Conservation (phyloP, 768 basidiomycete species). For the Pisolithus marmoratus region DNA sequence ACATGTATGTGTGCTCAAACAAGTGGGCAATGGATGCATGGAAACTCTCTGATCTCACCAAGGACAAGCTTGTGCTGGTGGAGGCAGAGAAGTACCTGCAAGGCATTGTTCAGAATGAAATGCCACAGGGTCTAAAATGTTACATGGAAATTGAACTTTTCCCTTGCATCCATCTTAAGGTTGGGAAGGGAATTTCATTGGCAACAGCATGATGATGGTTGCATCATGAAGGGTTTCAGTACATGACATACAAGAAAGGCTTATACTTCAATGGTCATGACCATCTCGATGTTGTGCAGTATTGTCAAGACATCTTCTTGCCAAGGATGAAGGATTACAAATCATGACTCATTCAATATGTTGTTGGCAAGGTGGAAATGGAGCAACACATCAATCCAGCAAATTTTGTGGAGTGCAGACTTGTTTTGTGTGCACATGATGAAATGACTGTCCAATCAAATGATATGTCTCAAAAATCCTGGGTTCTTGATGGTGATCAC, state of each 20-base stretch:
- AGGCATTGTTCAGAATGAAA: neutral
- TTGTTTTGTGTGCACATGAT: conserved; percentile 27
- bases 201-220: neutral
- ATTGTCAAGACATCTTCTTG: conserved; percentile 7
- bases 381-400: no score
- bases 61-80: neutral
- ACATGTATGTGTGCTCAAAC: neutral
- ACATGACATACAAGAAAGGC: conserved; percentile 1
- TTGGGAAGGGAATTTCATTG: neutral
- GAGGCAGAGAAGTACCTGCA: conserved; percentile 21
- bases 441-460: conserved; percentile 39
- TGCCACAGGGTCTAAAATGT: neutral
- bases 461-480: conserved; percentile 31
- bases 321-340: conserved; percentile 22
- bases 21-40: conserved; percentile 21
- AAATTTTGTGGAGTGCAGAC: conserved; percentile 14
- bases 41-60: neutral
- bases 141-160: conserved; percentile 1
- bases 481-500: conserved; percentile 32
- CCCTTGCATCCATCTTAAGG: conserved; percentile 5
- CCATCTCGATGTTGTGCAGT: conserved; percentile 9
- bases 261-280: conserved; percentile 19
- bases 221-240: neutral
- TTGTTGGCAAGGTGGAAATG: no score
- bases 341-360: no score